Evolutionary conservation across 2,329 filamentous ascomycete genomes (phyloP).

Genomic region (Beauveria rudraprayagi): DNA sequence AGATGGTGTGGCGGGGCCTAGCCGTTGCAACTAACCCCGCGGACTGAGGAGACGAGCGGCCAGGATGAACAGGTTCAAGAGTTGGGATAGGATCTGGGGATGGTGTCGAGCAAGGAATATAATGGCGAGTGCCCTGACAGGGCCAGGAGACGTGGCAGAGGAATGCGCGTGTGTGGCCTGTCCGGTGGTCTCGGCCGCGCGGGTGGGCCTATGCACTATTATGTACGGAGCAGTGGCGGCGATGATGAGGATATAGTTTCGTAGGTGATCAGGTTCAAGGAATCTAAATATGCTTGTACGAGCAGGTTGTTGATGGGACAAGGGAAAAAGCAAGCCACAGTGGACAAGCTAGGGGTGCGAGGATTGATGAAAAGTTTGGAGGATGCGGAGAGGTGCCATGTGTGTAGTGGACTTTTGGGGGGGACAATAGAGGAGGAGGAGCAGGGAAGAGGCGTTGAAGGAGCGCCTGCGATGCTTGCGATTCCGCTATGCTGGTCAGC

Average conservation of each 20-base stretch:
- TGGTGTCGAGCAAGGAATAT: neutral
- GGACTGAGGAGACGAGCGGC: neutral
- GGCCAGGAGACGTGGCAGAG: neutral
- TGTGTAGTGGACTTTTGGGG: neutral
- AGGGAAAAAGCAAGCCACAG: constrained; percentile 1
- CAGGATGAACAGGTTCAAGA: neutral
- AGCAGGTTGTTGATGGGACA: neutral
- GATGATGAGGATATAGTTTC: neutral
- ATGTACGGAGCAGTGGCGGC: neutral
- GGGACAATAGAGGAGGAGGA: neutral
- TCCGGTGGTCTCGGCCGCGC: constrained; percentile 6
- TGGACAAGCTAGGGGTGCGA: neutral
- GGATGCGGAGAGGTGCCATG: constrained; percentile 6
- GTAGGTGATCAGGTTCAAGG: neutral
- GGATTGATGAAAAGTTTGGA: neutral
- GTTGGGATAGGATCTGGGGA: neutral
- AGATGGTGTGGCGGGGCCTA: neutral
- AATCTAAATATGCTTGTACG: neutral
- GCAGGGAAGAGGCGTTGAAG: neutral
- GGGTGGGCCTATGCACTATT: neutral
- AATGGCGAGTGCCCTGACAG: neutral
- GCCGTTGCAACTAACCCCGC: constrained; percentile 6
- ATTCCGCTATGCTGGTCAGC: neutral
- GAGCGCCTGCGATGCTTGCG: neutral
- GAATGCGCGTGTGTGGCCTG: neutral